Base-by-base conservation (phyloP, 1,139 yeast genomes). In the Lodderomyces theae region DNA sequence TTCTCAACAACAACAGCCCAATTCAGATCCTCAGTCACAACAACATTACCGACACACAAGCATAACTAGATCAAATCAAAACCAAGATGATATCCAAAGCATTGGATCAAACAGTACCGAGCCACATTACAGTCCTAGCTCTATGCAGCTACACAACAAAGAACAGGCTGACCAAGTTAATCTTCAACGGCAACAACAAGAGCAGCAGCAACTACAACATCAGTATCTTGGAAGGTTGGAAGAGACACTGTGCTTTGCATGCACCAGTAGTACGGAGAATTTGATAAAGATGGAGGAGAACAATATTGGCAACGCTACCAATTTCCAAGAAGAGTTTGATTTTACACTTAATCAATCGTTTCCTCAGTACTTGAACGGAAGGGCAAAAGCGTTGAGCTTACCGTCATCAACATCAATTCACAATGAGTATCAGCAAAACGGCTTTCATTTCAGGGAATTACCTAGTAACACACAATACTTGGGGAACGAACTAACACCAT, bases 301-400 rank as follows among this genome's bases (percentile, higher is more conserved):
- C 4, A 12, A 25, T 15, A 15, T 28, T 5, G 31, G 15, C 18
- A 28, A 9, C 16, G 15, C 25, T 22, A 22, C 25, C 12, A 21
- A 10, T 28, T 54, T 61, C 45, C 67, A 66, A 3, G 52, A 61
- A 3, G 65, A 63, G 41, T 64, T 64, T 45, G 66, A 63, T 45
- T 64, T 63, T 47, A 66, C 65, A 2, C 48, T 64, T 25, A 49
- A 49, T 8, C 42, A 49, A 3, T 22, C 42, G 8, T 42, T 38
- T 16, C 26, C 22, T 12, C 37, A 35, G 26, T 25, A 17, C 29
- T 10, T 15, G 28, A 25, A 25, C 17, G 23, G 22, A 17, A n/a
- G 25, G 18, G 21, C 32, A 12, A 35, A 35, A 17, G 37, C 24
- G 2, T 35, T 32, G n/a, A 32, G 25, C 17, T 32, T 28, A 11